Evolutionary conservation across 768 basidiomycete species (phyloP), one percentile per base, ranked within the genome.

Genomic region (Gymnopilus dilepis): DNA sequence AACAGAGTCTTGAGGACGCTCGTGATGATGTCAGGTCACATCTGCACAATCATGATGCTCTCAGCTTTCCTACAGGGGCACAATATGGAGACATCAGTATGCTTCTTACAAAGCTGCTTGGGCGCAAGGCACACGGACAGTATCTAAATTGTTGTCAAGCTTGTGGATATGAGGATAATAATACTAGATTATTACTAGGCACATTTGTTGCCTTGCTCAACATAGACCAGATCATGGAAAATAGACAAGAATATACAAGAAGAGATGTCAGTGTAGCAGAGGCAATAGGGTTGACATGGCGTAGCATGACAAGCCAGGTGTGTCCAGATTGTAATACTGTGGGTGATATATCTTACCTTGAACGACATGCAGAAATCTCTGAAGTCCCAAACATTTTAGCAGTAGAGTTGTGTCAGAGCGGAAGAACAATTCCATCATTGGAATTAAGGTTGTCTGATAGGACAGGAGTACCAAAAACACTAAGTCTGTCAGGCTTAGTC

Each of bases 401-500:
- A 6, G 19, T 48, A n/a, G n/a, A n/a, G n/a, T n/a, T n/a, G n/a
- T n/a, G n/a, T n/a, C n/a, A n/a, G n/a, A n/a, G n/a, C n/a, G n/a
- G n/a, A n/a, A n/a, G n/a, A n/a, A n/a, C n/a, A n/a, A n/a, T n/a
- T n/a, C n/a, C n/a, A n/a, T n/a, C n/a, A n/a, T n/a, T n/a, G n/a
- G n/a, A n/a, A n/a, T n/a, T n/a, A n/a, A n/a, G n/a, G n/a, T n/a
- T n/a, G n/a, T n/a, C n/a, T n/a, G n/a, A n/a, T n/a, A n/a, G n/a
- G n/a, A n/a, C n/a, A n/a, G n/a, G n/a, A n/a, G n/a, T 13, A 41
- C 19, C n/a, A 19, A 41, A 41, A 13, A 17, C 43, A 45, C 38
- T 60, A 4, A 24, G 30, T 30, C n/a, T 53, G 26, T 59, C n/a
- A 43, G 64, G 64, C 0, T 21, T 65, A 1, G 28, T 65, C 17